A percentile compares a stretch with the other conserved stretches of the same genome.
Conservation (phyloP, 2,329 filamentous ascomycete genomes). For the Trichoderma asperellum region DNA sequence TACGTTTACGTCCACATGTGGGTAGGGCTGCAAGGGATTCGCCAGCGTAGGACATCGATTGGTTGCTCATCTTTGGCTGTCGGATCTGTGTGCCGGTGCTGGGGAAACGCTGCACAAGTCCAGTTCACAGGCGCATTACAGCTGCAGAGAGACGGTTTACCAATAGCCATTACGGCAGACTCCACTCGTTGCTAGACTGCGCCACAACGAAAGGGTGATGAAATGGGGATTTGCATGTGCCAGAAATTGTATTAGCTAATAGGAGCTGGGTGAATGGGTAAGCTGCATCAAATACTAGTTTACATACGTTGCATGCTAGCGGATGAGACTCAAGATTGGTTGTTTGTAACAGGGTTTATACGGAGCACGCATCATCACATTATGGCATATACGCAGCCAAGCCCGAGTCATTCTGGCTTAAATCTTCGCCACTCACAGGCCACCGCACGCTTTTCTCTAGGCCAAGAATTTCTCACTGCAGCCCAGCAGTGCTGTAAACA, state of each 20-base stretch:
- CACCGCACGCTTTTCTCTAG: background rate
- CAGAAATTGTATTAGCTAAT: background rate
- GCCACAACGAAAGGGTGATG: conserved; percentile 5
- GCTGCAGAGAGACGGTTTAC: background rate
- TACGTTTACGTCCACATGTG: conserved; percentile 10
- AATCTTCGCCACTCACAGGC: background rate
- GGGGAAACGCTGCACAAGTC: background rate
- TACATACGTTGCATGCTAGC: background rate
- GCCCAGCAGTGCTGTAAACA: background rate
- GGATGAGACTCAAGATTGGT: background rate
- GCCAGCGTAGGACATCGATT: background rate
- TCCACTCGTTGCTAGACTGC: background rate
- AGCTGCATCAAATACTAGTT: background rate
- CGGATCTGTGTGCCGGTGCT: conserved; percentile 20
- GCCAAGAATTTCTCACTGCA: background rate
- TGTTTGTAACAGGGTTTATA: background rate
- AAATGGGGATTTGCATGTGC: background rate
- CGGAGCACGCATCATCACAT: background rate
- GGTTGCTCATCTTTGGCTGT: background rate
- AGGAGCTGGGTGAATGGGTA: background rate
- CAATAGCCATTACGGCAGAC: background rate
- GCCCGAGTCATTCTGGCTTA: background rate
- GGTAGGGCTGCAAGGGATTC: conserved; percentile 21
- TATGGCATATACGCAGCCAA: background rate
- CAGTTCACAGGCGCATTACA: background rate